A percentile compares a stretch with the other conserved stretches of the same genome.
phyloP scores from a whole-genome alignment of 139 green algal genomes.

The Bryopsis sp. region DNA sequence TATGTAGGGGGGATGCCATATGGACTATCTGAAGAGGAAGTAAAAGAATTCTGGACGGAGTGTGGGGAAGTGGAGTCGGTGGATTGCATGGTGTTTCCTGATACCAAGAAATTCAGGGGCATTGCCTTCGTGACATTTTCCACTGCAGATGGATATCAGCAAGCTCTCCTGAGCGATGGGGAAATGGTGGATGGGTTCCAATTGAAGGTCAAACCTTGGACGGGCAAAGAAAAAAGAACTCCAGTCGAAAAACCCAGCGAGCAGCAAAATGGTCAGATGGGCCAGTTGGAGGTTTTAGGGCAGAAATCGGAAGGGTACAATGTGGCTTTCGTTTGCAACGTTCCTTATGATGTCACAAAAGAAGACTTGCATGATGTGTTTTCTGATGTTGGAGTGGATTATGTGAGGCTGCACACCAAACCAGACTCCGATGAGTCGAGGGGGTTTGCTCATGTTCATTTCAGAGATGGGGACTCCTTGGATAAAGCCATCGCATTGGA shows the following conservation, averaged over 20 bases:
- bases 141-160: slow-evolving; percentile 52
- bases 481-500: slow-evolving; percentile 54
- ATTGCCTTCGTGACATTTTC: slow-evolving; percentile 90
- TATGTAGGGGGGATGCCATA: slow-evolving; percentile 90
- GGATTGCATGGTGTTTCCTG: slow-evolving; percentile 79
- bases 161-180: slow-evolving; percentile 66
- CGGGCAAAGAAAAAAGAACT: not conserved
- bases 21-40: slow-evolving; percentile 48
- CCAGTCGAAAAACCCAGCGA: not conserved
- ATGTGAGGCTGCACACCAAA: slow-evolving; percentile 68
- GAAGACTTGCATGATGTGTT: slow-evolving; percentile 54
- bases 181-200: slow-evolving; percentile 23
- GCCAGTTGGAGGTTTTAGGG: not conserved
- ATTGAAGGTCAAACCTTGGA: slow-evolving; percentile 7
- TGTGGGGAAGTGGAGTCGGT: slow-evolving; percentile 71
- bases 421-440: slow-evolving; percentile 57
- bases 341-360: slow-evolving; percentile 51
- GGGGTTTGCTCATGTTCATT: slow-evolving; percentile 85
- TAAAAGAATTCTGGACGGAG: slow-evolving; percentile 73
- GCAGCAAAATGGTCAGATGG: not conserved
- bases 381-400: slow-evolving; percentile 30
- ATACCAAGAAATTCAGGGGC: slow-evolving; percentile 85
- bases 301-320: slow-evolving; percentile 61
- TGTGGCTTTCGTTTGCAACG: slow-evolving; percentile 70
- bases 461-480: slow-evolving; percentile 42